These are phyloP conservation scores for Hypsizygus marmoreus DNA, from an alignment of 768 basidiomycete species.

Conservation along the genomic window DNA sequence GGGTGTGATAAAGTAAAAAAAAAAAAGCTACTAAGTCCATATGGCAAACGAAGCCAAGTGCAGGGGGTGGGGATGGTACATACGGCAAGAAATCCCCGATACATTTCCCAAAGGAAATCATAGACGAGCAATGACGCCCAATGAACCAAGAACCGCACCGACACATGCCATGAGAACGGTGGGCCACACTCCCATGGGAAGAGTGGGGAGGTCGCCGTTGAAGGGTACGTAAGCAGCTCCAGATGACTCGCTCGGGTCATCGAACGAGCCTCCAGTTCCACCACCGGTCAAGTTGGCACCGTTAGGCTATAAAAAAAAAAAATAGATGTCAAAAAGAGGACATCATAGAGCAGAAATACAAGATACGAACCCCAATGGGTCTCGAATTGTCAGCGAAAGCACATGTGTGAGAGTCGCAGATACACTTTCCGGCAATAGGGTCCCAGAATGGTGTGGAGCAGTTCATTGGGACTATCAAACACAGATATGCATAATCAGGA, in stretches of 20 bases:
- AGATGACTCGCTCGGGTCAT: slow-evolving; percentile 21
- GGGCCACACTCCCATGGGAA: slow-evolving; percentile 34
- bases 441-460: slow-evolving; percentile 85
- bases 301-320: slow-evolving; percentile 48
- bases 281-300: slow-evolving; percentile 72
- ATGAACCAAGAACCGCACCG: slow-evolving; percentile 37
- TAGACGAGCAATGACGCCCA: slow-evolving; percentile 23
- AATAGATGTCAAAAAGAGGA: not conserved
- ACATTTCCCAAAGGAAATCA: no score
- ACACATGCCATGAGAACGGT: slow-evolving; percentile 36
- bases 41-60: no score
- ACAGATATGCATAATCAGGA: not conserved
- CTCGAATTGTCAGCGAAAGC: slow-evolving; percentile 64
- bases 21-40: no score
- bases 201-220: slow-evolving; percentile 36
- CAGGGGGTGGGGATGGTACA: no score
- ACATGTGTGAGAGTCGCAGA: slow-evolving; percentile 59
- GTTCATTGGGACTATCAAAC: slow-evolving; percentile 65
- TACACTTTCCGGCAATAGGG: slow-evolving; percentile 64
- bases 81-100: no score
- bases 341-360: slow-evolving; percentile 5
- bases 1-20: no score
- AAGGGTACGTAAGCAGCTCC: slow-evolving; percentile 48
- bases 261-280: slow-evolving; percentile 42
- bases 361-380: slow-evolving; percentile 58